phyloP scores from a whole-genome alignment of 2,329 filamentous ascomycete genomes.

The Bipolaris cookei region DNA sequence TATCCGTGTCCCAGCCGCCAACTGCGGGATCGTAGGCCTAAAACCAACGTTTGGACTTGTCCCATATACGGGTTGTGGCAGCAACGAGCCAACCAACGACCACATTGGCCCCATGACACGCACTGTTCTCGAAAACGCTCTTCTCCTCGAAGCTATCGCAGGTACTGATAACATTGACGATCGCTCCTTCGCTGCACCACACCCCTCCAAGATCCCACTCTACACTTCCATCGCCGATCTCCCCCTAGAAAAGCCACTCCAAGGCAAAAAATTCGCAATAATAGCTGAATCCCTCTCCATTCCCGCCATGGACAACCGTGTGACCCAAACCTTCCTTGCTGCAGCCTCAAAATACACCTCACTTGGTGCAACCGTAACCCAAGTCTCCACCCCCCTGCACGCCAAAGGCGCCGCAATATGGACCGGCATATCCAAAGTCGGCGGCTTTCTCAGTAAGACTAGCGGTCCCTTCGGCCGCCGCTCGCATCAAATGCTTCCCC shows the following conservation, averaged over 20 bases:
- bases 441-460: conserved; percentile 53
- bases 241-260: conserved; percentile 26
- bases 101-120: conserved; percentile 57
- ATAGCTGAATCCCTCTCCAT: conserved; percentile 38
- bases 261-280: conserved; percentile 39
- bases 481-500: conserved; percentile 58
- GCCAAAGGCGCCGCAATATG: conserved; percentile 58
- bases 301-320: conserved; percentile 48
- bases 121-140: conserved; percentile 52
- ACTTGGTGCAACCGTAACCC: conserved; percentile 58
- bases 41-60: conserved; percentile 62
- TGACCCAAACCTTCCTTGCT: conserved; percentile 51
- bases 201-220: conserved; percentile 29
- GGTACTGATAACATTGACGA: conserved; percentile 60
- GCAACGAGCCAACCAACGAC: conserved; percentile 59
- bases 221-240: conserved; percentile 34
- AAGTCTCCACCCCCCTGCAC: conserved; percentile 60
- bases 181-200: conserved; percentile 43
- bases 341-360: conserved; percentile 52
- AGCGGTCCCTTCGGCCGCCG: conserved; percentile 53
- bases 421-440: conserved; percentile 55
- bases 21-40: conserved; percentile 53
- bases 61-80: conserved; percentile 59
- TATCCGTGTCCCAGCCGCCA: conserved; percentile 54
- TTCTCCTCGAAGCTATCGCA: conserved; percentile 54